Conservation (phyloP, 1,284 basidiomycete genomes). For the Microbotryum scabiosae region DNA sequence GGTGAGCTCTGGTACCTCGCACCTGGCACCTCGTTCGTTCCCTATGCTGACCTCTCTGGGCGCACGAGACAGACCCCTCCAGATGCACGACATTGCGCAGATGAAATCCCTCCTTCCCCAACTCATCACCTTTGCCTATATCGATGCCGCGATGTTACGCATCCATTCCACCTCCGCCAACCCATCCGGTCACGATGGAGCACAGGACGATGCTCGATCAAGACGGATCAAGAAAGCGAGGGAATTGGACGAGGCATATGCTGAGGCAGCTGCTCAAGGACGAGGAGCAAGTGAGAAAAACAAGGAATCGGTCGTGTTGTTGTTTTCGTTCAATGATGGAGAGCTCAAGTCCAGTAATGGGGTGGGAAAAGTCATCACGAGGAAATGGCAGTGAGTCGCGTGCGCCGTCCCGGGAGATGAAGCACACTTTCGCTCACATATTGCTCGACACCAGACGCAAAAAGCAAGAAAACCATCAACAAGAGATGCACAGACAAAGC, state of each 20-base stretch:
- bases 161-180: constrained; percentile 46
- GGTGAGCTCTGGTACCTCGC: constrained; percentile 46
- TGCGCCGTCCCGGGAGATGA: too few relatives aligned
- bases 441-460: too few relatives aligned
- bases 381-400: constrained; percentile 23
- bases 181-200: constrained; percentile 3
- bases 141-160: constrained; percentile 56
- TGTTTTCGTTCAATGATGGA: constrained; percentile 43
- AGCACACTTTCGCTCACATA: too few relatives aligned
- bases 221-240: constrained; percentile 31
- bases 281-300: constrained; percentile 20
- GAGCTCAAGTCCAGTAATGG: constrained; percentile 39
- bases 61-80: constrained; percentile 55
- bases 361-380: constrained; percentile 37
- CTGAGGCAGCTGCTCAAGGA: constrained; percentile 10
- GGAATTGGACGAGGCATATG: constrained; percentile 35
- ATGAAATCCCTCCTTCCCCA: constrained; percentile 81
- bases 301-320: constrained; percentile 32
- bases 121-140: constrained; percentile 72
- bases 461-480: too few relatives aligned
- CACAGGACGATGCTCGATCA: constrained; percentile 8
- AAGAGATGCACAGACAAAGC: too few relatives aligned
- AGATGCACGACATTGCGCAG: constrained; percentile 67
- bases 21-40: not conserved
- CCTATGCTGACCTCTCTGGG: constrained; percentile 11